Evolutionary conservation across 169 alveolate genomes (phyloP), one percentile per base, ranked within the genome.

Genomic region (Babesia ovis): DNA sequence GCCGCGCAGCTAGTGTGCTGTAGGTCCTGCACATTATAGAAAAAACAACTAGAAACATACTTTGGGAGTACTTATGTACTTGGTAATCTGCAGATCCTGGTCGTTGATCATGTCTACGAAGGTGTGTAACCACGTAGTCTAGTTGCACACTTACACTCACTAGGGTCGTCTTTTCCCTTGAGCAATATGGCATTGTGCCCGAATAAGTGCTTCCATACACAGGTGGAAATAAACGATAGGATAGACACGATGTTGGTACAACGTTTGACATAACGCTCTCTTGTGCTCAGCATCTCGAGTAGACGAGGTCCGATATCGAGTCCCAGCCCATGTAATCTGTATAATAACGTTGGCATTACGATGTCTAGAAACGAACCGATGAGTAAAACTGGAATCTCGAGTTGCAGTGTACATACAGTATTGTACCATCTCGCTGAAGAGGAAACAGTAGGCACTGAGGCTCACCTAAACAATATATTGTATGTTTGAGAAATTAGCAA

Each of bases 181-280:
- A 81, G 43, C 35, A 81, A 73, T n/a, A 71, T 61, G 16, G 84
- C 83, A 25, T 22, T 25, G 73, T 81, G 89, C 2, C 60, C 60
- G 43, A 81, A 81, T 5, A 81, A 85, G 46, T 81, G 68, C 68
- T 81, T 81, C 89, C 89, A 81, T 20, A 81, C 89, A 11, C 61
- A 37, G 1, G 77, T 72, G 1, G 89, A 60, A 9, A 81, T 43
- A 71, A 81, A 81, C 11, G 85, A 60, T 25, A 81, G 64, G 2
- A 81, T 22, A 35, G 84, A 58, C 1, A 81, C 68, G 54, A 81
- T 56, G 64, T 74, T 70, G 18, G 64, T 72, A 67, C 54, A 55
- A 1, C 84, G 37, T 32, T 68, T 73, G 20, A 50, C 29, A 6
- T 4, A 31, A 46, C 71, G 56, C 42, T 81, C 89, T 22, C 80